phyloP scores from a whole-genome alignment of 345 rosid species.

The Durio zibethinus region DNA sequence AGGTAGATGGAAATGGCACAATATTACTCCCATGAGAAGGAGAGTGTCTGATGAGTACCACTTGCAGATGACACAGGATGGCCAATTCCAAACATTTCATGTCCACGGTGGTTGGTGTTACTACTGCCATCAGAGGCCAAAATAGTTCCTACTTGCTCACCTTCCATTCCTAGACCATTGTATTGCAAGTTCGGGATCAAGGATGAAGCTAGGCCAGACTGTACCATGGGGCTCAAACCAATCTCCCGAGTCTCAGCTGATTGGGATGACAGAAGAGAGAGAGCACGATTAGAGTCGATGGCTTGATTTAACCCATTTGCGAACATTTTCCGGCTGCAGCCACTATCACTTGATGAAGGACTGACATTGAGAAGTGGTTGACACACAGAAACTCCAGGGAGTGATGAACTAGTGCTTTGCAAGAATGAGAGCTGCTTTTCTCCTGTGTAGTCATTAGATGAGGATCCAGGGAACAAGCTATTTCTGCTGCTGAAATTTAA shows the following conservation, averaged over 20 bases:
- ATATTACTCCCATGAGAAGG: slow-evolving; percentile 62
- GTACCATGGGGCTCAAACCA: slow-evolving; percentile 39
- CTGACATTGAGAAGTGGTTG: slow-evolving; percentile 26
- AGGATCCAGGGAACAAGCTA: slow-evolving; percentile 29
- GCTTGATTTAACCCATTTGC: slow-evolving; percentile 26
- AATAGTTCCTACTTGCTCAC: slow-evolving; percentile 27
- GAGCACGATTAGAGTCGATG: slow-evolving; percentile 49
- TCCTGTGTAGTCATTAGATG: slow-evolving; percentile 28
- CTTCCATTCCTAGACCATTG: slow-evolving; percentile 27
- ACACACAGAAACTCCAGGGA: slow-evolving; percentile 30
- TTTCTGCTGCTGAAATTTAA: slow-evolving; percentile 37
- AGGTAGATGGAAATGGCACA: slow-evolving; percentile 10
- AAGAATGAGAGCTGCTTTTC: slow-evolving; percentile 45
- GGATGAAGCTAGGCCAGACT: slow-evolving; percentile 37
- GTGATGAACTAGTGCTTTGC: slow-evolving; percentile 30
- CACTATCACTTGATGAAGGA: slow-evolving; percentile 21
- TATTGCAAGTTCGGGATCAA: slow-evolving; percentile 38
- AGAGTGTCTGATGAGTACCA: slow-evolving; percentile 42
- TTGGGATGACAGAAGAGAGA: slow-evolving; percentile 89
- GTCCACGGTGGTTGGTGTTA: slow-evolving; percentile 28
- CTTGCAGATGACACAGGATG: slow-evolving; percentile 42
- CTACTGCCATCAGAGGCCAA: slow-evolving; percentile 30
- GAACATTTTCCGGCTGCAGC: slow-evolving; percentile 40
- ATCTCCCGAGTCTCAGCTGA: slow-evolving; percentile 36
- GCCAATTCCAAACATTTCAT: slow-evolving; percentile 29